These are phyloP conservation scores for Candida pseudofarinosa DNA, from an alignment of 805 yeast species.

Conservation along the genomic window DNA sequence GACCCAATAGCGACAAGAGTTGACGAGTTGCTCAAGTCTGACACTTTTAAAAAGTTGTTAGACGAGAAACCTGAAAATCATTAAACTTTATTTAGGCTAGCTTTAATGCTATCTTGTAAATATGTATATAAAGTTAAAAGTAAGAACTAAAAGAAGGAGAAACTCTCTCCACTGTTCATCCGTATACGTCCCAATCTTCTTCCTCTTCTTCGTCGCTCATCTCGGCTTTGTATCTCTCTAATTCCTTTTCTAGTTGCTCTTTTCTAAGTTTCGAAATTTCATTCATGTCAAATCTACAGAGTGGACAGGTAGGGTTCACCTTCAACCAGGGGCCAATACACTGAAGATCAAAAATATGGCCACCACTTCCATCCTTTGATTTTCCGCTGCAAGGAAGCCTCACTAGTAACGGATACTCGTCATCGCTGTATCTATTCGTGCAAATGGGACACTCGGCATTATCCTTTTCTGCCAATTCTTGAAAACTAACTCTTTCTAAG, in stretches of 20 bases:
- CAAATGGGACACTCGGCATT: slow-evolving; percentile 83
- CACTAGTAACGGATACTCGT: slow-evolving; percentile 76
- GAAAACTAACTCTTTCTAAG: slow-evolving; percentile 58
- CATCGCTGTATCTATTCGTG: slow-evolving; percentile 65
- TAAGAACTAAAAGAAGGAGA: neutral
- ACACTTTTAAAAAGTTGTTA: slow-evolving; percentile 60
- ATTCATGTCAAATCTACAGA: slow-evolving; percentile 73
- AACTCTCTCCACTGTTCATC: slow-evolving; percentile 29
- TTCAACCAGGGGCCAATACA: slow-evolving; percentile 89
- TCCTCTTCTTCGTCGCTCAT: slow-evolving; percentile 53
- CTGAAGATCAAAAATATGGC: slow-evolving; percentile 81
- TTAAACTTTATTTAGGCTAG: neutral
- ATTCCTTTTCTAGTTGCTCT: slow-evolving; percentile 31
- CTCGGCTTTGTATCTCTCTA: slow-evolving; percentile 35
- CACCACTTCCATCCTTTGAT: slow-evolving; percentile 14
- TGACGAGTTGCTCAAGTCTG: slow-evolving; percentile 64
- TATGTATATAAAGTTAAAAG: neutral
- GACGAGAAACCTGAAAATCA: slow-evolving; percentile 9
- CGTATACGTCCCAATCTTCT: slow-evolving; percentile 81
- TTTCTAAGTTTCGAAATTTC: slow-evolving; percentile 28
- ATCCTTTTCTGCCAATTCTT: slow-evolving; percentile 32
- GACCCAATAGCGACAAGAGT: slow-evolving; percentile 64
- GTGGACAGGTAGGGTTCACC: slow-evolving; percentile 72
- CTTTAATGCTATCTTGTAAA: neutral
- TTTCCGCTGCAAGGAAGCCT: slow-evolving; percentile 57